Evolutionary conservation across 352 stramenopile species (phyloP).

Genomic region (Pythium apleroticum): DNA sequence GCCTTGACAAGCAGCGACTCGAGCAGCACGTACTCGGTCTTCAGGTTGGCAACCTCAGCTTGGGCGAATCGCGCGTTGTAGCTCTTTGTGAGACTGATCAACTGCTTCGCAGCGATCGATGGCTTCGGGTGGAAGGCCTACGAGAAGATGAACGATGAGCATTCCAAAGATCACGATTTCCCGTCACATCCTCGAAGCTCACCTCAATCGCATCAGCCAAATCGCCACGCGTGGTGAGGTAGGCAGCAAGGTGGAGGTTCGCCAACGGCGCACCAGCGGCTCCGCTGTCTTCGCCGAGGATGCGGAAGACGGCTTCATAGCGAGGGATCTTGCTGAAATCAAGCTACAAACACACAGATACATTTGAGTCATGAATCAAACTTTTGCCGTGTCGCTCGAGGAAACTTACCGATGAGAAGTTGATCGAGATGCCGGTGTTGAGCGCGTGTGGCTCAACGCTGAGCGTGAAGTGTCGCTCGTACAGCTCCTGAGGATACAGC

Average conservation of each 20-base stretch:
- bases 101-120: conserved; percentile 65
- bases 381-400: too few species aligned
- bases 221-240: conserved; percentile 56
- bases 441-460: conserved; percentile 45
- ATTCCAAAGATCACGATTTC: background rate
- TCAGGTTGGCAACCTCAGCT: conserved; percentile 36
- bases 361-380: too few species aligned
- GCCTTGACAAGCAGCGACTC: conserved; percentile 70
- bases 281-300: conserved; percentile 74
- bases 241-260: conserved; percentile 67
- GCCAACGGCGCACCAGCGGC: conserved; percentile 60
- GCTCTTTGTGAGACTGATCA: conserved; percentile 52
- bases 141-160: too few species aligned
- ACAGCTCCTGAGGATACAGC: conserved; percentile 56
- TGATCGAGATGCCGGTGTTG: conserved; percentile 41
- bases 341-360: conserved; percentile 33
- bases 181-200: background rate
- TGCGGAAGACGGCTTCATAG: conserved; percentile 69
- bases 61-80: conserved; percentile 66
- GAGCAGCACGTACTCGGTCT: conserved; percentile 79
- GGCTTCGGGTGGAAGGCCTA: conserved; percentile 70
- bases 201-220: conserved; percentile 59
- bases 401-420: conserved; percentile 43
- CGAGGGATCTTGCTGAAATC: conserved; percentile 58
- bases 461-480: conserved; percentile 35